Percentiles rank a stretch among this genome's conserved stretches.
Conservation (phyloP, 1,139 yeast species). For the Yamadazyma friedrichii region DNA sequence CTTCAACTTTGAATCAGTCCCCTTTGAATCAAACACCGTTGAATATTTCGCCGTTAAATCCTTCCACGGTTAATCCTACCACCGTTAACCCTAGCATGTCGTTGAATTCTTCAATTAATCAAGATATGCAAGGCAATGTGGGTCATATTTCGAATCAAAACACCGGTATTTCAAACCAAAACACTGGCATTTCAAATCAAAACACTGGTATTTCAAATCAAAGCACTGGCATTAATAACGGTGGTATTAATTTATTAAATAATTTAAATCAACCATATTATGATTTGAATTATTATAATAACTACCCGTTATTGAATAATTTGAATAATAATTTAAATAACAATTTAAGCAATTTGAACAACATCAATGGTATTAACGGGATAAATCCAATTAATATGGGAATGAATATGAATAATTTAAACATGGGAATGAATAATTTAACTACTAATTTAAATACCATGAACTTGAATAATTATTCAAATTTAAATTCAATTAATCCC, state of each 20-base stretch:
- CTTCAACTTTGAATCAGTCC: slow-evolving; percentile 15
- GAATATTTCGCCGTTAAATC: not conserved
- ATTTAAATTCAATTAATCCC: slow-evolving; percentile 15
- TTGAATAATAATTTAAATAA: slow-evolving; percentile 1
- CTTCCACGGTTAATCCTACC: too few species aligned
- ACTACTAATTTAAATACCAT: slow-evolving; percentile 19
- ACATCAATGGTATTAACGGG: not conserved
- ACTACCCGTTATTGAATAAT: not conserved
- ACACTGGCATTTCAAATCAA: not conserved
- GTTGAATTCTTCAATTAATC: too few species aligned
- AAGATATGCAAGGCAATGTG: too few species aligned
- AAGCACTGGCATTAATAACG: not conserved
- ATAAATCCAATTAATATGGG: not conserved
- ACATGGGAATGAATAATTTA: not conserved
- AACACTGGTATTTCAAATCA: not conserved
- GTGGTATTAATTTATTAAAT: not conserved
- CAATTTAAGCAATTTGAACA: not conserved
- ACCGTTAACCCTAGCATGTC: too few species aligned
- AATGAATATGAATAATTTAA: not conserved
- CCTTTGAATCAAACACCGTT: not conserved
- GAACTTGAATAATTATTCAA: slow-evolving; percentile 12
- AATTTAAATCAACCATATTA: slow-evolving; percentile 13
- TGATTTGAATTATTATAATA: slow-evolving; percentile 5
- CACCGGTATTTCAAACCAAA: not conserved
- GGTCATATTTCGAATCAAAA: not conserved